Evolutionary conservation across 179 eudicot genomes (phyloP).

Genomic region (Drosera spatulata): DNA sequence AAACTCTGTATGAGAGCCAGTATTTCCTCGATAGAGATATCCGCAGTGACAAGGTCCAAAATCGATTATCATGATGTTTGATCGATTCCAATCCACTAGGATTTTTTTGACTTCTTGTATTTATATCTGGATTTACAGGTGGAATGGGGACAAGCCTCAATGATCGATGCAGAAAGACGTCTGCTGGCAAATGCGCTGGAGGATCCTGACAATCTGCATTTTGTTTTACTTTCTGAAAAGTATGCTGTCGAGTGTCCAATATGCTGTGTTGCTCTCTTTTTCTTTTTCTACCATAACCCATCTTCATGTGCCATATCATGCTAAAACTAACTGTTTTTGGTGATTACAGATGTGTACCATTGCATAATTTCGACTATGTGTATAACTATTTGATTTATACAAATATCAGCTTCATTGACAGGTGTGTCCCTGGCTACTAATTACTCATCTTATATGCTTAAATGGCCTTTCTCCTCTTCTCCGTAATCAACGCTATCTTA

Average conservation of each 20-base stretch:
- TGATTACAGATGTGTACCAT: conserved; percentile 76
- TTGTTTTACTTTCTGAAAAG: conserved; percentile 96
- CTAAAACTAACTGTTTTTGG: no score
- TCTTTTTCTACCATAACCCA: no score
- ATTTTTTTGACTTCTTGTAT: no score
- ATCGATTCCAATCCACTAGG: neutral
- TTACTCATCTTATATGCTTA: no score
- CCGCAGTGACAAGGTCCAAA: conserved; percentile 72
- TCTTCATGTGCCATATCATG: no score
- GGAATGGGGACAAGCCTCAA: conserved; percentile 87
- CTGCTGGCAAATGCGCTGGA: conserved; percentile 80
- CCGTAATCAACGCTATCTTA: no score
- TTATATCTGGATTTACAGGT: conserved; percentile 27
- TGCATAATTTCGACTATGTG: conserved; percentile 71
- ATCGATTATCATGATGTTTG: neutral
- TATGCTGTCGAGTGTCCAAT: conserved; percentile 5
- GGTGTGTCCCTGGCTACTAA: conserved; percentile 25
- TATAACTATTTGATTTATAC: conserved; percentile 81
- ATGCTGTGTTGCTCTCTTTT: no score
- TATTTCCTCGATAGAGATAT: conserved; percentile 67
- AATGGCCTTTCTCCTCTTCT: no score
- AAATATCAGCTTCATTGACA: conserved; percentile 81
- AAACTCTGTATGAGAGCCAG: conserved; percentile 61
- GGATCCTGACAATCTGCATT: conserved; percentile 83
- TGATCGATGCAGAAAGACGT: conserved; percentile 94